These are phyloP conservation scores for Aspergillus persii DNA, from an alignment of 2,329 filamentous ascomycete genomes.

Conservation along the genomic window DNA sequence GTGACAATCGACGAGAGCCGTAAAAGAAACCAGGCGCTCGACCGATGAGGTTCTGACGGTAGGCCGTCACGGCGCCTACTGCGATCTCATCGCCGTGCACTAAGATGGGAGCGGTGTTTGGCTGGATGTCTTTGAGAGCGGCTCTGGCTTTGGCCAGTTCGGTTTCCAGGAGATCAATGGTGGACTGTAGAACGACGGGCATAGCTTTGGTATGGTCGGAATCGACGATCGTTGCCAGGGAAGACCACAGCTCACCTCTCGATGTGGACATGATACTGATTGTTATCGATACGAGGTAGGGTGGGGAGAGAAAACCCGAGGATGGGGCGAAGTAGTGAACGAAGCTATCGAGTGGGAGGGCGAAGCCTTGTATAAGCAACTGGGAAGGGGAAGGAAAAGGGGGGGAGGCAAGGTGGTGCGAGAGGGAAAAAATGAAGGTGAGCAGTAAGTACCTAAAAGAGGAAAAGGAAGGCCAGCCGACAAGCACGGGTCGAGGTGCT, in stretches of 20 bases:
- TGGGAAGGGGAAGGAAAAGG: background rate
- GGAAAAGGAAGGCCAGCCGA: background rate
- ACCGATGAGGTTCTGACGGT: constrained; percentile 38
- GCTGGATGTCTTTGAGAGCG: constrained; percentile 41
- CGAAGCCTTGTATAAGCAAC: too few species aligned
- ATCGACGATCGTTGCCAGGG: constrained; percentile 37
- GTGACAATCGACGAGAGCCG: constrained; percentile 33
- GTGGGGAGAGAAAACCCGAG: background rate
- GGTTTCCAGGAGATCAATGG: constrained; percentile 41
- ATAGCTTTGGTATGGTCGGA: constrained; percentile 36
- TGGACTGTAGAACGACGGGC: constrained; percentile 41
- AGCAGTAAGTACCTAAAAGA: background rate
- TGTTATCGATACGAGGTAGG: constrained; percentile 9
- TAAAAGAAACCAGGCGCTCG: constrained; percentile 37
- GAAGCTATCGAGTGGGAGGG: background rate
- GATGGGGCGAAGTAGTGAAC: background rate
- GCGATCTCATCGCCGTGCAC: constrained; percentile 35
- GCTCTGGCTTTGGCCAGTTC: constrained; percentile 42
- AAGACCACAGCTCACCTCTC: constrained; percentile 35
- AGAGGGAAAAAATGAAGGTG: background rate
- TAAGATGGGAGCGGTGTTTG: constrained; percentile 28
- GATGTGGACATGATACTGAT: constrained; percentile 24
- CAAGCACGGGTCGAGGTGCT: background rate
- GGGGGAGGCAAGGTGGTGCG: background rate
- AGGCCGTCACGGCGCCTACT: constrained; percentile 38